phyloP scores from a whole-genome alignment of 2,329 filamentous ascomycete species.

The Epichloe bromicola region DNA sequence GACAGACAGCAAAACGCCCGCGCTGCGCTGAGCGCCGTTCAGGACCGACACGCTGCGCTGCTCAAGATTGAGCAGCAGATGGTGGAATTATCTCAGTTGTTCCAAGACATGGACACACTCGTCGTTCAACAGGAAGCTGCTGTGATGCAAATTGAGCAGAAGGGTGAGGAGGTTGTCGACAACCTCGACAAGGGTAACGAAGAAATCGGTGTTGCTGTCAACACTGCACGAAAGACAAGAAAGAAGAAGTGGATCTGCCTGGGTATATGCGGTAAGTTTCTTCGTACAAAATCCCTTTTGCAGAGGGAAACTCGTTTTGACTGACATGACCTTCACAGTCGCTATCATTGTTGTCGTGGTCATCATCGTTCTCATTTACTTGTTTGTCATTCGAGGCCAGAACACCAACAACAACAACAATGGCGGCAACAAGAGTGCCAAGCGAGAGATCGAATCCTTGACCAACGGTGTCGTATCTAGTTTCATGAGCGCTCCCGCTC shows the following conservation, averaged over 20 bases:
- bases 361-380: constrained; percentile 36
- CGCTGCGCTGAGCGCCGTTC: constrained; percentile 64
- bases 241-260: constrained; percentile 98
- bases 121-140: constrained; percentile 77
- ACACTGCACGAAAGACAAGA: constrained; percentile 64
- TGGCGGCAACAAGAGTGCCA: constrained; percentile 13
- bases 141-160: constrained; percentile 70
- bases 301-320: background rate
- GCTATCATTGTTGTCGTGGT: constrained; percentile 39
- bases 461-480: background rate
- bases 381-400: constrained; percentile 26
- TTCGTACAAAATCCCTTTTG: background rate
- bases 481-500: background rate
- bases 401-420: constrained; percentile 13
- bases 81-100: constrained; percentile 73
- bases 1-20: constrained; percentile 72
- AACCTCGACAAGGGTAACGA: constrained; percentile 78
- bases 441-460: constrained; percentile 17
- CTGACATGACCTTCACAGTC: constrained; percentile 21
- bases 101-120: constrained; percentile 77
- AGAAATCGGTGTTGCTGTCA: constrained; percentile 70
- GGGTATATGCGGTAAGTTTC: constrained; percentile 49
- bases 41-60: constrained; percentile 73
- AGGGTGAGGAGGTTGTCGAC: constrained; percentile 72
- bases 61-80: constrained; percentile 88